These are phyloP conservation scores for Glarea lozoyensis DNA, from an alignment of 495 filamentous ascomycete species.

Conservation along the genomic window DNA sequence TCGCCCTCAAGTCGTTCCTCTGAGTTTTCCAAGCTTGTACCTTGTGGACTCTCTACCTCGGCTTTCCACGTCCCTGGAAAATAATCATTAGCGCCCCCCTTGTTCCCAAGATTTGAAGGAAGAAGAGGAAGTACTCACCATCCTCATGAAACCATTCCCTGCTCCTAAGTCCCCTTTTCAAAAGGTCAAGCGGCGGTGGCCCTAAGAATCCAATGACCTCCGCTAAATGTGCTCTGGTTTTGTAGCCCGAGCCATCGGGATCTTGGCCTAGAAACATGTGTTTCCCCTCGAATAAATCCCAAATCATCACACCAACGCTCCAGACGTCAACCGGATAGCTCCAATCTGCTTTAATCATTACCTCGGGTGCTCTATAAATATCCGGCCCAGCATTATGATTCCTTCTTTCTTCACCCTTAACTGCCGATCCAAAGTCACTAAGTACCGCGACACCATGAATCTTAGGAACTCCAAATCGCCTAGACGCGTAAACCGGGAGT, in stretches of 20 bases:
- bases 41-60: constrained; percentile 20
- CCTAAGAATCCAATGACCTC: constrained; percentile 14
- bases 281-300: neutral
- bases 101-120: neutral
- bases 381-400: neutral
- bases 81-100: constrained; percentile 11
- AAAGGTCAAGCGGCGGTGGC: constrained; percentile 18
- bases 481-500: constrained; percentile 1
- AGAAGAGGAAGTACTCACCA: constrained; percentile 8
- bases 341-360: neutral
- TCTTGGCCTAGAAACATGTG: neutral
- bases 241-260: neutral
- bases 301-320: neutral
- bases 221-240: neutral
- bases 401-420: neutral
- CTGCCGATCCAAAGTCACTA: neutral
- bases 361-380: neutral
- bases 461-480: neutral
- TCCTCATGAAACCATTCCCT: constrained; percentile 11
- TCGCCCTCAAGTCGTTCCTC: constrained; percentile 28
- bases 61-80: constrained; percentile 28
- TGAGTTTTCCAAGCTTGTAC: constrained; percentile 2
- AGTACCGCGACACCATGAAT: neutral
- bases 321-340: neutral
- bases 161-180: constrained; percentile 8